These are phyloP conservation scores for Pestalotiopsis sp. DNA, from an alignment of 2,329 filamentous ascomycete genomes.

Conservation along the genomic window DNA sequence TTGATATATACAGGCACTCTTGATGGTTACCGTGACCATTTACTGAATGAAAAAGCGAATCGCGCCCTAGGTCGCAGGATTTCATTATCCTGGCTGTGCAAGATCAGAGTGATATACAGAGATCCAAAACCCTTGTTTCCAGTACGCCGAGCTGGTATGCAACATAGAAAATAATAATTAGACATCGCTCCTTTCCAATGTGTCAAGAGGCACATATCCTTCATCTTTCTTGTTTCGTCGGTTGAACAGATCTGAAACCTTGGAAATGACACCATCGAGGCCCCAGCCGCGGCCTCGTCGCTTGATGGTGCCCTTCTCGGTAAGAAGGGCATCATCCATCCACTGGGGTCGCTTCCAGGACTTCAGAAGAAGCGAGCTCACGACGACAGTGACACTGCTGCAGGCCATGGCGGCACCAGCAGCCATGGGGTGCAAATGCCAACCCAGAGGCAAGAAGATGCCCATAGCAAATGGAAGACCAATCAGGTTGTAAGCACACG, in stretches of 20 bases:
- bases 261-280: conserved; percentile 42
- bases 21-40: background rate
- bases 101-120: background rate
- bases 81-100: background rate
- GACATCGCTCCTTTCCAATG: conserved; percentile 43
- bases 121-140: background rate
- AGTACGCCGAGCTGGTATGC: conserved; percentile 4
- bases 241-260: conserved; percentile 43
- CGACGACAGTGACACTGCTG: conserved; percentile 87
- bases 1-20: background rate
- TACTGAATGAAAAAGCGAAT: background rate
- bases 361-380: conserved; percentile 80
- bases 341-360: conserved; percentile 83
- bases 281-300: conserved; percentile 45
- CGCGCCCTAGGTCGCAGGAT: background rate
- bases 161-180: conserved; percentile 17
- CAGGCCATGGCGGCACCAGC: conserved; percentile 93
- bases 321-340: conserved; percentile 76
- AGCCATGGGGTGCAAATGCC: conserved; percentile 89
- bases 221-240: conserved; percentile 43
- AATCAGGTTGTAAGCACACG: conserved; percentile 88
- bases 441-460: conserved; percentile 82
- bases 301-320: conserved; percentile 54
- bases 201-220: conserved; percentile 63
- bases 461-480: conserved; percentile 98